These are phyloP conservation scores for Pseudevernia furfuracea DNA, from an alignment of 495 filamentous ascomycete genomes.

Conservation along the genomic window DNA sequence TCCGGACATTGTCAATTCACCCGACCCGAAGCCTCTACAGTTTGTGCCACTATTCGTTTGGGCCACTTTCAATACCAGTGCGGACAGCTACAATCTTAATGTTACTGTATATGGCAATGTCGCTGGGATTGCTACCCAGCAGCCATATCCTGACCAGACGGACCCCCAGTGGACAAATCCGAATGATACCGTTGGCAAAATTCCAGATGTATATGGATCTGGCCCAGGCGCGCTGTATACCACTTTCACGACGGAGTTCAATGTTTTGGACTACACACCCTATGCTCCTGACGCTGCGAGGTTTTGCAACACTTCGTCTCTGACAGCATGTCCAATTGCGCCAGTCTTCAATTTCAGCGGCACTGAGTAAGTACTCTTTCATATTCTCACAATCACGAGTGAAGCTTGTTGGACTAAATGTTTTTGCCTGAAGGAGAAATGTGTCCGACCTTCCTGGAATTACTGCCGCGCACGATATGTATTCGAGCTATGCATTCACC, in stretches of 20 bases:
- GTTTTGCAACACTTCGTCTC: conserved; percentile 58
- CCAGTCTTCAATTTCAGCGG: conserved; percentile 54
- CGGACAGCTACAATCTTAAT: conserved; percentile 57
- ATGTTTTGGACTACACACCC: conserved; percentile 67
- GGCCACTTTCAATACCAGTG: conserved; percentile 59
- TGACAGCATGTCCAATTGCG: conserved; percentile 64
- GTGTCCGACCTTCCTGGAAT: conserved; percentile 58
- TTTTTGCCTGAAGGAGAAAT: conserved; percentile 36
- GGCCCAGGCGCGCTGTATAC: conserved; percentile 49
- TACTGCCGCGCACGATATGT: conserved; percentile 66
- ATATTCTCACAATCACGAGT: neutral
- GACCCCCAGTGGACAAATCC: conserved; percentile 32
- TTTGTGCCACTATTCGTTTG: conserved; percentile 66
- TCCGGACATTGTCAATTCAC: conserved; percentile 46
- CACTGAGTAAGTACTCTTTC: conserved; percentile 44
- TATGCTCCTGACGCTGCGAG: conserved; percentile 40
- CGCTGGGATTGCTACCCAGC: conserved; percentile 48
- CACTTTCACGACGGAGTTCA: conserved; percentile 59
- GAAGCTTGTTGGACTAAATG: conserved; percentile 6
- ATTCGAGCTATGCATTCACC: conserved; percentile 74
- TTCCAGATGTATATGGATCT: conserved; percentile 40
- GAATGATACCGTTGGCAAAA: conserved; percentile 65
- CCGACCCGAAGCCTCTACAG: conserved; percentile 55
- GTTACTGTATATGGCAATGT: conserved; percentile 90
- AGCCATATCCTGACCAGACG: conserved; percentile 40